A percentile compares a stretch with the other conserved stretches of the same genome.
Conservation (phyloP, 2,329 filamentous ascomycete genomes). For the Hypocrella siamensis region DNA sequence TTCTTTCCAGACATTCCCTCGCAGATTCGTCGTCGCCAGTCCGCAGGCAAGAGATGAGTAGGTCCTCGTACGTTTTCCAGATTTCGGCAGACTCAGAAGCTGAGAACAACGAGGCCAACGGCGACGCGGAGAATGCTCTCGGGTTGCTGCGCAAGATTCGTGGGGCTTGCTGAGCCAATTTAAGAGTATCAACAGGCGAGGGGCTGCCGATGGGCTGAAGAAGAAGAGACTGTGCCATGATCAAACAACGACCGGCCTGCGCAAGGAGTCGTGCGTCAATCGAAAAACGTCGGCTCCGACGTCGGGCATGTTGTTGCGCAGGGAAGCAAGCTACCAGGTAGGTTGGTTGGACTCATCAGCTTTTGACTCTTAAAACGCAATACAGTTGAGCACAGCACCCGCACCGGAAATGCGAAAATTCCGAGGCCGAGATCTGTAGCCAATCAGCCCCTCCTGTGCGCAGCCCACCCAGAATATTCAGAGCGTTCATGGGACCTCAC, state of each 20-base stretch:
- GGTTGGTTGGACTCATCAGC: too few species aligned
- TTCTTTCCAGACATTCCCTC: slow-evolving; percentile 54
- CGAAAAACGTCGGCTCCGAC: neutral
- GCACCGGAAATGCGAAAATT: slow-evolving; percentile 2
- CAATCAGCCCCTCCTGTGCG: too few species aligned
- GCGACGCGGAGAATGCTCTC: slow-evolving; percentile 37
- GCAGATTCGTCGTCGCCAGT: slow-evolving; percentile 73
- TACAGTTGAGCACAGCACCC: neutral
- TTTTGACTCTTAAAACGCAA: too few species aligned
- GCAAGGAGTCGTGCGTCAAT: too few species aligned
- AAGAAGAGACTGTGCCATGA: slow-evolving; percentile 37
- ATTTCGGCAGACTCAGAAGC: slow-evolving; percentile 58
- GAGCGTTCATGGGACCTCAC: too few species aligned
- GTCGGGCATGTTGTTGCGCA: too few species aligned
- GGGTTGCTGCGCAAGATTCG: slow-evolving; percentile 36
- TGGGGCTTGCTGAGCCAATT: slow-evolving; percentile 46
- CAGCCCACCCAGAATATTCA: too few species aligned
- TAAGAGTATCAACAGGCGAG: slow-evolving; percentile 36
- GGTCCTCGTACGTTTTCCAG: slow-evolving; percentile 77
- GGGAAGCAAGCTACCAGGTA: too few species aligned
- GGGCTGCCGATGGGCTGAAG: slow-evolving; percentile 42
- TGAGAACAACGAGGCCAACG: slow-evolving; percentile 35
- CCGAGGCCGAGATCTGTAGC: slow-evolving; percentile 1
- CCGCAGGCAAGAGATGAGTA: slow-evolving; percentile 69
- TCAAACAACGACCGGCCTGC: too few species aligned